Percentiles rank a stretch among this genome's conserved stretches.
These are phyloP conservation scores for Lactarius hatsudake DNA, from an alignment of 768 basidiomycete genomes.

Conservation along the genomic window DNA sequence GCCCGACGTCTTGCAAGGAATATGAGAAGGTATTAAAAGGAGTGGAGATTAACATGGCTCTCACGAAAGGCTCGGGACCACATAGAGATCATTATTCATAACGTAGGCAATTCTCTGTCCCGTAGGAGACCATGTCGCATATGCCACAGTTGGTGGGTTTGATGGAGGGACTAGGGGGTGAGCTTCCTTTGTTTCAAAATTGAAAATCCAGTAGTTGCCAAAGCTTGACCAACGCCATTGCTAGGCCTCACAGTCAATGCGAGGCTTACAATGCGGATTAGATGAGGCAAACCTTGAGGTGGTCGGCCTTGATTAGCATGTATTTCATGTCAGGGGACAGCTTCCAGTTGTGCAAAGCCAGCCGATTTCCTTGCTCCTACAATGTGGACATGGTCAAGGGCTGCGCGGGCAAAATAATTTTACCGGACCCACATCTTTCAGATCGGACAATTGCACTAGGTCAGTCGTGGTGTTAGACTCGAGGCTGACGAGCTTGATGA, in stretches of 20 bases:
- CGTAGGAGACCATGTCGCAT: conserved; percentile 86
- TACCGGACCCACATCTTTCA: conserved; percentile 56
- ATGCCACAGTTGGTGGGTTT: conserved; percentile 67
- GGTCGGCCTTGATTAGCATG: conserved; percentile 75
- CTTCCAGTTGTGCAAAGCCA: conserved; percentile 64
- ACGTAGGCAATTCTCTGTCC: conserved; percentile 87
- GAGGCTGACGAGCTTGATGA: conserved; percentile 79
- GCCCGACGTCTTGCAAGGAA: conserved; percentile 34
- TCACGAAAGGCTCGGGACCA: conserved; percentile 66
- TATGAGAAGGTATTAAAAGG: conserved; percentile 26
- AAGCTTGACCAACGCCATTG: conserved; percentile 94
- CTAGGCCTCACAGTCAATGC: conserved; percentile 37
- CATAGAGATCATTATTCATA: conserved; percentile 81
- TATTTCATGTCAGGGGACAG: conserved; percentile 91
- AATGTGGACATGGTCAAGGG: conserved; percentile 22
- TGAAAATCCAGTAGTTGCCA: conserved; percentile 92
- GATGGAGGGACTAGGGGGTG: conserved; percentile 67
- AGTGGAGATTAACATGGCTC: conserved; percentile 29
- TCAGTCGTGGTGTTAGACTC: conserved; percentile 65
- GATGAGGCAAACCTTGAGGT: conserved; percentile 55
- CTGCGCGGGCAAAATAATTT: conserved; percentile 1
- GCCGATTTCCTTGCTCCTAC: conserved; percentile 53
- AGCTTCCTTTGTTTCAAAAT: conserved; percentile 64
- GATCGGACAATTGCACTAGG: conserved; percentile 55
- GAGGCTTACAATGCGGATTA: conserved; percentile 24